Base-by-base conservation (phyloP, 768 basidiomycete species). In the Suillus decipiens region DNA sequence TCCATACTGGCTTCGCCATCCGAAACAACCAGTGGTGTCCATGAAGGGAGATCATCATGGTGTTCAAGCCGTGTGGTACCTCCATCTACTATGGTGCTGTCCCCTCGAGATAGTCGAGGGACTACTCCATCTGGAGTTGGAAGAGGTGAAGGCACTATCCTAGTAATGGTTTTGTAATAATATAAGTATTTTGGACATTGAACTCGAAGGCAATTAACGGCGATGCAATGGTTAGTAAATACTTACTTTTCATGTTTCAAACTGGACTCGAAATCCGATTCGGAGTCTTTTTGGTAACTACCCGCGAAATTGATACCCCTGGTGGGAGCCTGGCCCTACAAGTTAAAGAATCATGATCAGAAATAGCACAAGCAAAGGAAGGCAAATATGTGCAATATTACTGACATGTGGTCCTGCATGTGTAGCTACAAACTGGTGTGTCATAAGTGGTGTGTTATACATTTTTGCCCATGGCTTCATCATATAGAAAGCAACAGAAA, bases 11-110 rank as follows among this genome's bases (percentile, higher is more conserved):
- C 37, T 19, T 57, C 55, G n/a, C 55, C 28, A 24, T 57, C 55
- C 17, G 37, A 57, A n/a, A 39, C 24, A 57, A 41, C 55, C 6
- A 57, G 24, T 28, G 55, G 24, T 57, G 55, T 57, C 55, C 55
- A 57, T 28, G 55, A 57, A 39, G 55, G 37, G 28, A 39, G 54
- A 33, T 22, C 12, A 33, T 22, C 12, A 55, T 8, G 53, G 6
- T 36, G 36, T 56, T 56, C 15, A 17, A 56, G 54, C 36, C 15
- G 22, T 6, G 11, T 17, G 10, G 9, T 17, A 2, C 10, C 37
- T 28, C 10, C 17, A 24, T 39, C 17, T 6, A 3, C 24, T 17
- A 19, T 28, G 28, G 42, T 3, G 8, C 28, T 24, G 1, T 11
- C 17, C 11, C 24, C 24, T 39, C 17, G 55, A 28, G 17, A 41